Base-by-base conservation (phyloP, 768 basidiomycete genomes). In the Suillus cothurnatus region DNA sequence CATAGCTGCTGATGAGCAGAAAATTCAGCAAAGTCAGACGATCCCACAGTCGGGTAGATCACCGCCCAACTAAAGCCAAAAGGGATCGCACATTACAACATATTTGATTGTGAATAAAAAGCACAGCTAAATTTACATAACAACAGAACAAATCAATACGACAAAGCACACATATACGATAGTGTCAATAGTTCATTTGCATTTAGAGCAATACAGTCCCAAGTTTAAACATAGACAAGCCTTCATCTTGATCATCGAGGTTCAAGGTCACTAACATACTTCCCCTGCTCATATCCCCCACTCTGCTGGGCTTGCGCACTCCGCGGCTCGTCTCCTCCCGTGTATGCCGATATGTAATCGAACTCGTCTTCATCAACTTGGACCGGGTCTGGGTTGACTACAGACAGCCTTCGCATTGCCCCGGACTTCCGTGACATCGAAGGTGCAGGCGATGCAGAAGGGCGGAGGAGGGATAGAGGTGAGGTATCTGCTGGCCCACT, bases 281-380 rank as follows among this genome's bases (percentile, higher is more conserved):
- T 80, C 26, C 82, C 83, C 23, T 78, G 72, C 21, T 72, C 76
- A 73, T 86, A 85, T 28, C 79, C 81, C 36, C 36, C 64, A 43
- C 45, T 38, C 15, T 63, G 59, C 31, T 23, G 61, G 41, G 56
- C 31, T 11, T 62, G 64, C 32, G 62, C 50, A 21, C 49, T 38
- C 7, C 19, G 34, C 36, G 71, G 45, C 9, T 64, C 67, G 19
- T 61, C 72, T 23, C 62, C 70, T 73, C 76, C 65, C 3, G 74
- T 67, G 74, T 91, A 89, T 32, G 85, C 87, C 55, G 81, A 80
- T 56, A 87, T 80, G 66, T 89, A 87, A 71, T 88, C 88, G 68
- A 84, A 87, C 7, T 86, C 84, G 0, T 79, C 81, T 0, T 78
- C 81, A 28, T 76, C 73, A 34, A 62, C 64, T 26, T 36, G 47